Percentiles rank a stretch among this genome's conserved stretches.
phyloP scores from a whole-genome alignment of 441 rosid species.

The Adansonia madagascariensis region DNA sequence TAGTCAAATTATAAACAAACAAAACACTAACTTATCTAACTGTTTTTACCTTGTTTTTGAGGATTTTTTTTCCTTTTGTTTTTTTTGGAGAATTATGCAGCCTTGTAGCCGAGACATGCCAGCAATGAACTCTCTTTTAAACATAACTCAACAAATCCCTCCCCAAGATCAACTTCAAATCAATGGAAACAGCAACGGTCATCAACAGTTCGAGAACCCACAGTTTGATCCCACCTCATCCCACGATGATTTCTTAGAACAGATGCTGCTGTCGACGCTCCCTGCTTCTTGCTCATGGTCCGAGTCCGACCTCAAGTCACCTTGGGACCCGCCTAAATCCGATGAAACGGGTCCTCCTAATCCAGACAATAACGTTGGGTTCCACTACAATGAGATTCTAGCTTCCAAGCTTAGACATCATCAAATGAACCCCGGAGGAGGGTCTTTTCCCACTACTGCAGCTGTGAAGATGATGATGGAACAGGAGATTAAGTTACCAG shows the following conservation, averaged over 20 bases:
- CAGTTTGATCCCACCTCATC: constrained; percentile 47
- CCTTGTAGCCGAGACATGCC: constrained; percentile 60
- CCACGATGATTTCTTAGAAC: constrained; percentile 62
- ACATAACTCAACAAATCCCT: constrained; percentile 41
- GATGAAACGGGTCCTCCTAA: constrained; percentile 47
- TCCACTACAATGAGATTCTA: constrained; percentile 51
- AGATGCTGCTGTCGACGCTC: constrained; percentile 50
- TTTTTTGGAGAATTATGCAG: constrained; percentile 34
- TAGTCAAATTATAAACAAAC: no score
- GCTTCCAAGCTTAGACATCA: constrained; percentile 66
- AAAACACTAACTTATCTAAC: no score
- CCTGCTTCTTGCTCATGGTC: constrained; percentile 58
- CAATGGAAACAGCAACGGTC: constrained; percentile 24
- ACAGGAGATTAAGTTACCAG: constrained; percentile 54
- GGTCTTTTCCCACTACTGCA: constrained; percentile 27
- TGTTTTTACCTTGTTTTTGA: no score
- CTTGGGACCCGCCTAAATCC: constrained; percentile 40
- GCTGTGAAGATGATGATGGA: constrained; percentile 50
- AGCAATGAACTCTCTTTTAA: constrained; percentile 48
- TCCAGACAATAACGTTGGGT: constrained; percentile 38
- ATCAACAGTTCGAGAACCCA: constrained; percentile 46
- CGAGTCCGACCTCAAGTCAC: constrained; percentile 28
- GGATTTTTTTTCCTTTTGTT: neutral
- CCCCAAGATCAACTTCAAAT: constrained; percentile 40
- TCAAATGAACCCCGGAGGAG: constrained; percentile 55